Evolutionary conservation across 1,139 yeast genomes (phyloP).

Genomic region (Candida sojae): DNA sequence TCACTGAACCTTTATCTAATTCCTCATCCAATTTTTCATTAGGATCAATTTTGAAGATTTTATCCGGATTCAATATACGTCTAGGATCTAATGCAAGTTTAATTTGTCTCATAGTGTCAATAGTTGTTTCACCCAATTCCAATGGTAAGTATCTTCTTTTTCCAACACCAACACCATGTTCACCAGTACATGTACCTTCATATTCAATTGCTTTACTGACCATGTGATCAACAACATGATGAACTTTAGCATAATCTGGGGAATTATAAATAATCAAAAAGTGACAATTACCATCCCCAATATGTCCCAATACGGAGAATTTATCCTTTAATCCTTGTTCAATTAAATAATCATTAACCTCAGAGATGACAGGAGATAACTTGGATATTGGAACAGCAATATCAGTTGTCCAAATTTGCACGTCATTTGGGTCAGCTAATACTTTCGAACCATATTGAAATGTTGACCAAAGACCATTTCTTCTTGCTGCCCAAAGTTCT

Average conservation of each 20-base stretch:
- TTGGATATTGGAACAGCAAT: slow-evolving; percentile 62
- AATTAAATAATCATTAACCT: slow-evolving; percentile 50
- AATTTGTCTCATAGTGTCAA: slow-evolving; percentile 44
- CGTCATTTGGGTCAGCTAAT: slow-evolving; percentile 49
- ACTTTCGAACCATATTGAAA: slow-evolving; percentile 59
- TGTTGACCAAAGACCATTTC: slow-evolving; percentile 88
- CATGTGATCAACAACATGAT: slow-evolving; percentile 49
- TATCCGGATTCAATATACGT: slow-evolving; percentile 36
- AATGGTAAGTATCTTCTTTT: slow-evolving; percentile 37
- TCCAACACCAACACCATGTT: slow-evolving; percentile 52
- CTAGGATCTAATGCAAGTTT: slow-evolving; percentile 33
- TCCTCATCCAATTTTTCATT: slow-evolving; percentile 36
- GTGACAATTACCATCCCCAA: slow-evolving; percentile 68
- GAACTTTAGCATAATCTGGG: slow-evolving; percentile 37
- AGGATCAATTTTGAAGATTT: slow-evolving; percentile 39
- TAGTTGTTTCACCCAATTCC: slow-evolving; percentile 38
- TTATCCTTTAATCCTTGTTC: slow-evolving; percentile 36
- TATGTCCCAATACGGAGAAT: slow-evolving; percentile 59
- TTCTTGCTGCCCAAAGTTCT: slow-evolving; percentile 85
- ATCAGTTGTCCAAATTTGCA: slow-evolving; percentile 84
- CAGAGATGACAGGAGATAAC: slow-evolving; percentile 48
- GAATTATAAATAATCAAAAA: slow-evolving; percentile 51
- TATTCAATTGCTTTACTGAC: slow-evolving; percentile 46
- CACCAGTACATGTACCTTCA: slow-evolving; percentile 51
- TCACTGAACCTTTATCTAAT: slow-evolving; percentile 23